Evolutionary conservation across 1,284 basidiomycete species (phyloP).

Genomic region (Cutaneotrichosporon cavernicola): DNA sequence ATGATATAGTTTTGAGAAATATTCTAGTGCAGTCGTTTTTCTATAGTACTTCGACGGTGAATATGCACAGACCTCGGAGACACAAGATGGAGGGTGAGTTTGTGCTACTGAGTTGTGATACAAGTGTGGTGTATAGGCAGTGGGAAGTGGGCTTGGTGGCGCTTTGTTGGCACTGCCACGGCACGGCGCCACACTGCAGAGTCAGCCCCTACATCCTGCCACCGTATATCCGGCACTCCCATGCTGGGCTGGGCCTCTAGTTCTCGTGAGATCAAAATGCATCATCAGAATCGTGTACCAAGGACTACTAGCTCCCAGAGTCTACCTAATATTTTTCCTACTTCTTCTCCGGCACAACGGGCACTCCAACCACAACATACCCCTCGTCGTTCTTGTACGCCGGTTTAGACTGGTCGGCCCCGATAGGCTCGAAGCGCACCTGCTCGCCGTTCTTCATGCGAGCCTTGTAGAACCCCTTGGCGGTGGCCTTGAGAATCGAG

Average conservation of each 20-base stretch:
- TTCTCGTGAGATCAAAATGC: too few species aligned
- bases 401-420: conserved; percentile 8
- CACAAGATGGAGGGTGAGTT: not conserved
- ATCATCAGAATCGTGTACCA: too few species aligned
- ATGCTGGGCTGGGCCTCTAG: too few species aligned
- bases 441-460: conserved; percentile 42
- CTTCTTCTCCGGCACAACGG: not conserved
- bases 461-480: conserved; percentile 51
- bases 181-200: too few species aligned
- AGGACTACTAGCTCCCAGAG: too few species aligned
- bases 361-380: conserved; percentile 1
- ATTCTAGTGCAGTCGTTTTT: not conserved
- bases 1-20: not conserved
- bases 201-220: too few species aligned
- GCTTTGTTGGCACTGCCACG: too few species aligned
- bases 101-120: too few species aligned
- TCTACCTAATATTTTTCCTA: not conserved
- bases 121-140: too few species aligned
- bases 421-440: conserved; percentile 41
- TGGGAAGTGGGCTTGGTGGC: too few species aligned
- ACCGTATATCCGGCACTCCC: too few species aligned
- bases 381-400: conserved; percentile 5
- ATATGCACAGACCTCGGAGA: conserved; percentile 2
- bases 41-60: not conserved
- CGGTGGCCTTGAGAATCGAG: conserved; percentile 61